Base-by-base conservation (phyloP, 2,329 filamentous ascomycete species). In the Aureobasidium musti region DNA sequence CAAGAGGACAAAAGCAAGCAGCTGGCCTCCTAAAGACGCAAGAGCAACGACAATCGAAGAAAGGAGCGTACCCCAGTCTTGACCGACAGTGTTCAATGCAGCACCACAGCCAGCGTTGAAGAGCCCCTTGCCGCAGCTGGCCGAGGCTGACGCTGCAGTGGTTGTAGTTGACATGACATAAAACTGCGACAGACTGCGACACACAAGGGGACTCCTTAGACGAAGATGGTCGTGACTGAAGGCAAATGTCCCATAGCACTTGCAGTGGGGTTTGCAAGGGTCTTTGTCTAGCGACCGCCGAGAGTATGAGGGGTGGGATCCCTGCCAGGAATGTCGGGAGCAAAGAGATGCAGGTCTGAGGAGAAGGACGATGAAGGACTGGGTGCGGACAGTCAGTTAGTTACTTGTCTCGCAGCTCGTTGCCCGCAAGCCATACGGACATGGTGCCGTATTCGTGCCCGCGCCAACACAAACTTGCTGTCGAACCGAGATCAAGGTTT, bases 1-100 rank as follows among this genome's bases (percentile, higher is more conserved):
- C 49, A 97, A 80, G 1, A 95, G 72, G 7, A 92, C 76, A 75
- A 97, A 97, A n/a, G 90, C 73, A 13, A 88, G 73, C 41, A 92
- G 80, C 74, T 87, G 82, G 2, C 73, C 73, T 30, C 72, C 75
- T 53, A 78, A 73, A n/a, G 75, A 72, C 2, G 70, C 71, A 21
- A 75, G 72, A 43, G 75, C 74, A 37, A 73, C 72, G 17, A 72
- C 70, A 23, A 81, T 71, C 13, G 79, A 77, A 10, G 78, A 76
- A 4, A 78, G 61, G 45, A 81, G 76, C 2, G 76, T 73, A 49
- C 71, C 71, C 30, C 75, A 67, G n/a, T 73, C 74, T 63, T 76
- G 71, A 26, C 56, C 57, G 7, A 11, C 17, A 23, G 45, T 26
- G 21, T 26, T 37, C 6, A 60, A 35, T 2, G 65, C 65, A 26